Evolutionary conservation across 306 rosid genomes (phyloP), one percentile per base, ranked within the genome.

Genomic region (Oxytropis ochrocephala): DNA sequence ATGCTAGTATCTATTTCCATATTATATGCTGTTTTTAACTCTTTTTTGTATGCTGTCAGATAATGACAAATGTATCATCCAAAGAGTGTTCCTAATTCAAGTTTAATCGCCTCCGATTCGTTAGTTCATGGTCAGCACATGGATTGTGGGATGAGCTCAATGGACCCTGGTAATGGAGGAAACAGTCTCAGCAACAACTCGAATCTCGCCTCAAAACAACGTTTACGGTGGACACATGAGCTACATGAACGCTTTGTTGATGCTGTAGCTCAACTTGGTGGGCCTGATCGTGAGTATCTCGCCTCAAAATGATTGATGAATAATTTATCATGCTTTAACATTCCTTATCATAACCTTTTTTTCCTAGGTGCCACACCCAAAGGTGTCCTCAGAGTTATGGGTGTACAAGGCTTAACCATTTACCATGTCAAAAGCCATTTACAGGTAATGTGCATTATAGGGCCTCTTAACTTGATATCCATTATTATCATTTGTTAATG

Each of bases 341-440:
- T 54, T 50, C 72, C 17, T 55, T 33, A 8, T 32, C 29, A n/a
- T 39, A 38, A 46, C 59, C 38, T 11, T 63, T 74, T 54, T 80
- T 63, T 18, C 21, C 36, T 76, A 94, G 99, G 96, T 68, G 99
- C 99, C 64, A 94, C 99, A 17, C 99, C 99, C 42, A 94, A 94
- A 80, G 99, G 99, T 24, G 99, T 94, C 56, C 96, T 94, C 67
- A 85, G 96, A 89, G 97, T 88, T 66, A 94, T 94, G 95, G 99
- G 99, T 57, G 96, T 94, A 68, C 96, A 88, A 78, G 92, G 97
- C 79, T 81, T 94, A 75, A 94, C 99, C 29, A 94, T 94, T 74
- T 94, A 94, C 80, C 99, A 94, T 69, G 97, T 94, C 51, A 94
- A 94, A 83, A 94, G 99, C 79, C 99, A 94, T 74, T 87, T 94